Percentiles rank a stretch among this genome's conserved stretches.
phyloP scores from a whole-genome alignment of 2,329 filamentous ascomycete genomes.

The Aspergillus proliferans region DNA sequence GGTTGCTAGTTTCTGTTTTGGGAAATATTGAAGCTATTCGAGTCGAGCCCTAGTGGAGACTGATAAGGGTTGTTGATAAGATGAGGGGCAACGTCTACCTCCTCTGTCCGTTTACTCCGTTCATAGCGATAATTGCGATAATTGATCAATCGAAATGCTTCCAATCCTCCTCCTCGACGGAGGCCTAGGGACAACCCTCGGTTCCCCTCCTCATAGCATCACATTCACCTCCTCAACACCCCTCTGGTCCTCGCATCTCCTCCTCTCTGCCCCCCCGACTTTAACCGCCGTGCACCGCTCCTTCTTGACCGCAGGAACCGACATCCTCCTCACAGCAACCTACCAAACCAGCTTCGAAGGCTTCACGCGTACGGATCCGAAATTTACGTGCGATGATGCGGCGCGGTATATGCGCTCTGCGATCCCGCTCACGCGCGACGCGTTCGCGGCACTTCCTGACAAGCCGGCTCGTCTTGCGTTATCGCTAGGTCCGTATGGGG shows the following conservation, averaged over 20 bases:
- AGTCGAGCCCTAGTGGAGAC: neutral
- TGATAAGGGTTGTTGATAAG: neutral
- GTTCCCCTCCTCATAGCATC: slow-evolving; percentile 48
- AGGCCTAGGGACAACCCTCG: slow-evolving; percentile 61
- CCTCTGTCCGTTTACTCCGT: neutral
- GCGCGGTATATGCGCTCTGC: slow-evolving; percentile 37
- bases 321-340: slow-evolving; percentile 61
- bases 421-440: slow-evolving; percentile 31
- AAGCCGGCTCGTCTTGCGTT: slow-evolving; percentile 40
- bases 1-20: no score
- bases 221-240: slow-evolving; percentile 49
- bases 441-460: slow-evolving; percentile 13
- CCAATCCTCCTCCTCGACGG: slow-evolving; percentile 55
- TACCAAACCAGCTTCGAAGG: slow-evolving; percentile 58
- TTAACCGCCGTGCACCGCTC: slow-evolving; percentile 52
- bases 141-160: slow-evolving; percentile 13
- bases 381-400: slow-evolving; percentile 34
- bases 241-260: slow-evolving; percentile 62
- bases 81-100: neutral
- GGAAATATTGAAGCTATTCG: neutral
- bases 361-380: slow-evolving; percentile 44
- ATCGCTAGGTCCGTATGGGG: slow-evolving; percentile 61
- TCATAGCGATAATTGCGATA: neutral
- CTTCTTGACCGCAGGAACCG: slow-evolving; percentile 52
- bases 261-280: slow-evolving; percentile 49